These are phyloP conservation scores for Cordyceps pruinosa DNA, from an alignment of 2,329 filamentous ascomycete genomes.

Conservation along the genomic window DNA sequence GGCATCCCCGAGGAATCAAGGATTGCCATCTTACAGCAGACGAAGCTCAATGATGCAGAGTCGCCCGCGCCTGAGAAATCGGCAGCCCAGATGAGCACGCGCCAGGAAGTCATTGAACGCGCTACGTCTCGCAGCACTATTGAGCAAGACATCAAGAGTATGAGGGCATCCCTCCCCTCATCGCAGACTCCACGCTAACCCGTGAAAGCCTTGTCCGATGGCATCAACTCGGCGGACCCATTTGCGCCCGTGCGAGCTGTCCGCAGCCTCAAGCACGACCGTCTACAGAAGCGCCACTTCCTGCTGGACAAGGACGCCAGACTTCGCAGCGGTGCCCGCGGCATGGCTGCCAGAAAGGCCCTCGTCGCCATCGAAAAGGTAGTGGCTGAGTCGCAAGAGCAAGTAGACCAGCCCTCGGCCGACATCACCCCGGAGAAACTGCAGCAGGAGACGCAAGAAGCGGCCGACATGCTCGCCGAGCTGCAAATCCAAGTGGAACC, in stretches of 20 bases:
- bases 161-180: conserved; percentile 12
- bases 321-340: conserved; percentile 66
- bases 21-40: conserved; percentile 65
- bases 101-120: conserved; percentile 61
- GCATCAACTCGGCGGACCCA: conserved; percentile 50
- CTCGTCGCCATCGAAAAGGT: conserved; percentile 62
- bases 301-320: conserved; percentile 66
- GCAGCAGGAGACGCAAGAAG: conserved; percentile 60
- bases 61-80: conserved; percentile 8
- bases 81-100: conserved; percentile 34
- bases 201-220: conserved; percentile 45
- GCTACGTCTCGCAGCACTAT: conserved; percentile 50
- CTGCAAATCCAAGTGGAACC: conserved; percentile 63
- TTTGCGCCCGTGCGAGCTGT: conserved; percentile 54
- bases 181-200: background rate
- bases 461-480: conserved; percentile 61
- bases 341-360: conserved; percentile 68
- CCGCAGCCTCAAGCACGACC: conserved; percentile 54
- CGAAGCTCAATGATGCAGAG: conserved; percentile 25
- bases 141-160: conserved; percentile 55
- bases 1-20: conserved; percentile 62
- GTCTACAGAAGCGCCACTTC: conserved; percentile 57
- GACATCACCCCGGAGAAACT: conserved; percentile 51
- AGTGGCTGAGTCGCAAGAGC: conserved; percentile 47
- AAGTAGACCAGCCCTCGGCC: conserved; percentile 46